Base-by-base conservation (phyloP, 2,329 filamentous ascomycete genomes). In the Colletotrichum sp. region DNA sequence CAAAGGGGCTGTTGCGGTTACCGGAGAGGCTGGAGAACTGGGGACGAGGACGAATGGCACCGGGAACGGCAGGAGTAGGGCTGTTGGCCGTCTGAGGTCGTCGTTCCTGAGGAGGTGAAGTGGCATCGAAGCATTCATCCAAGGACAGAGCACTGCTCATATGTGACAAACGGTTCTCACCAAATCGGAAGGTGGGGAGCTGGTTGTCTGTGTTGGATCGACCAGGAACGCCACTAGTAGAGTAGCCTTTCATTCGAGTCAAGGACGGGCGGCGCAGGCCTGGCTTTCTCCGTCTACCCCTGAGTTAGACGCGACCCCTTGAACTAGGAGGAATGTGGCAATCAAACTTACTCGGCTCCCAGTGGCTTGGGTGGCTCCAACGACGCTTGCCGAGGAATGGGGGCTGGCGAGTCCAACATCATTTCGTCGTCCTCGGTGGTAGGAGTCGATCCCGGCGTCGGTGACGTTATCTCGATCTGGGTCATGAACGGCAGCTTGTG, bases 401-500 rank as follows among this genome's bases (percentile, higher is more conserved):
- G 84, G 52, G 88, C 87, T 25, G 92, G 91, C 60, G 91, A 92
- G 77, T 91, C 90, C 77, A 91, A 83, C 83, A 89, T 86, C 84
- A 89, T 89, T 32, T 87, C 87, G 74, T 90, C 87, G 75, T 89
- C 86, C 32, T 85, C 82, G 75, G 83, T 78, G 64, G 85, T 84
- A 74, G 88, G 85, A 18, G 86, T 88, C 78, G 80, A 83, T 76
- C 90, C 89, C 10, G 94, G 94, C 3, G 93, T 94, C 3, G 95
- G 95, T 34, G 95, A 96, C 34, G 92, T 90, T 70, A 95, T 85
- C 78, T 94, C 92, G 77, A 94, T 88, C 79, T 94, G 89, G 34
- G 89, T 84, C 85, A 89, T 85, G 81, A 92, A 96, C 15, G 94
- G 90, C 34, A 90, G 88, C 88, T 98, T 98, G 88, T 98, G 95